phyloP scores from a whole-genome alignment of 352 stramenopile genomes.

The Phytophthora niederhauseri region DNA sequence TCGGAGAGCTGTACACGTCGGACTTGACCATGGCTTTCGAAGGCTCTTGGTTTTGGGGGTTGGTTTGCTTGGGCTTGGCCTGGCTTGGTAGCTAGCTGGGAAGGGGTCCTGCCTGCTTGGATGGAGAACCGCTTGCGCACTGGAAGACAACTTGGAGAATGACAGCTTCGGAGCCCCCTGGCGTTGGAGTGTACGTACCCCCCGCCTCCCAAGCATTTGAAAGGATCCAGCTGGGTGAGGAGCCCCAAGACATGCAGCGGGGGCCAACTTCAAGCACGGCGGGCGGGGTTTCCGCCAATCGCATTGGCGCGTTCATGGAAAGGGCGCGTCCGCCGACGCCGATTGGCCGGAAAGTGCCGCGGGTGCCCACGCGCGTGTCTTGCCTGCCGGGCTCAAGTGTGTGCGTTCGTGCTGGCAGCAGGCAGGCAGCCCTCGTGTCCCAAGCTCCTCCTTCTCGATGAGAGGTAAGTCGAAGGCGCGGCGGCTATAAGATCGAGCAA shows the following conservation, averaged over 20 bases:
- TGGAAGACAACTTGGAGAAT: conserved; percentile 61
- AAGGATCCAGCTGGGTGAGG: conserved; percentile 24
- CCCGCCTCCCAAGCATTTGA: conserved; percentile 10
- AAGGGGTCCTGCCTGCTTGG: conserved; percentile 13
- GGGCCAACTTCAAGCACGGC: conserved; percentile 40
- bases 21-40: conserved; percentile 69
- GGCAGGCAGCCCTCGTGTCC: neutral
- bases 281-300: conserved; percentile 23
- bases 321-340: neutral
- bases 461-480: neutral
- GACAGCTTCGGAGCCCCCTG: conserved; percentile 11
- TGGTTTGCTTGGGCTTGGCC: conserved; percentile 16
- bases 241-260: conserved; percentile 34
- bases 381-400: conserved; percentile 7
- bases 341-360: conserved; percentile 24
- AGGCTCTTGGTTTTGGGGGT: neutral
- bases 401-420: conserved; percentile 9
- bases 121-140: conserved; percentile 41
- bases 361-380: conserved; percentile 30
- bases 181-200: conserved; percentile 24
- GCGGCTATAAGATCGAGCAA: neutral
- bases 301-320: conserved; percentile 9
- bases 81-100: neutral
- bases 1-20: conserved; percentile 77
- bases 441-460: neutral